Conservation (phyloP, 306 rosid genomes). For the Castanopsis chinensis region DNA sequence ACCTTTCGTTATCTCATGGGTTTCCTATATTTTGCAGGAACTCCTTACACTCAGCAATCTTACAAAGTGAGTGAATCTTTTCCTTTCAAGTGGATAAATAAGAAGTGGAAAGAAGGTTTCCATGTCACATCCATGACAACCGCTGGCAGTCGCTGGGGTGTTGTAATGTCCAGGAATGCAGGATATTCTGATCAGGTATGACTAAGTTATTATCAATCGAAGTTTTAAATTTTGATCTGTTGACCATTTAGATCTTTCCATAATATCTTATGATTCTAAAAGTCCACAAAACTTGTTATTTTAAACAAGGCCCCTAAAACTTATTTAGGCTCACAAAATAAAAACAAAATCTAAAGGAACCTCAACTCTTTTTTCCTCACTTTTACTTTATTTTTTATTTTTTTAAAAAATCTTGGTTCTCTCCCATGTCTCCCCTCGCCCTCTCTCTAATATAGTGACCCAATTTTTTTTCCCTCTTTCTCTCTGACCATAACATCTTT, state of each 20-base stretch:
- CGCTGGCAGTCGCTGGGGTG: conserved; percentile 95
- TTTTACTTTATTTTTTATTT: conserved; percentile 2
- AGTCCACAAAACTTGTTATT: too few species aligned
- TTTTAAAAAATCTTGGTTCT: background rate
- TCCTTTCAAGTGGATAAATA: conserved; percentile 93
- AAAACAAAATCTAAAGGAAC: too few species aligned
- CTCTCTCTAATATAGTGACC: too few species aligned
- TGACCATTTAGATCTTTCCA: too few species aligned
- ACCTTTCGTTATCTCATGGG: conserved; percentile 16
- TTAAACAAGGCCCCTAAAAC: too few species aligned
- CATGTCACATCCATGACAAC: conserved; percentile 96
- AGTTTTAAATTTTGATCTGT: too few species aligned
- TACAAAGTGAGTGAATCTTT: conserved; percentile 91
- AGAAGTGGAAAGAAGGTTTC: conserved; percentile 98
- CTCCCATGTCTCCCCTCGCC: too few species aligned
- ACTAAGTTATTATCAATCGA: background rate
- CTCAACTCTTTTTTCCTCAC: too few species aligned
- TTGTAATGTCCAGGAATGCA: conserved; percentile 94
- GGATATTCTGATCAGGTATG: conserved; percentile 90
- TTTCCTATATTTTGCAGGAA: conserved; percentile 47
- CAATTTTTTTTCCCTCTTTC: too few species aligned
- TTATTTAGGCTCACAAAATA: too few species aligned
- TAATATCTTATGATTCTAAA: too few species aligned
- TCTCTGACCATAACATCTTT: background rate
- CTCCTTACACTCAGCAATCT: conserved; percentile 87